Base-by-base conservation (phyloP, 2,329 filamentous ascomycete species). In the Escovopsis sp. region DNA sequence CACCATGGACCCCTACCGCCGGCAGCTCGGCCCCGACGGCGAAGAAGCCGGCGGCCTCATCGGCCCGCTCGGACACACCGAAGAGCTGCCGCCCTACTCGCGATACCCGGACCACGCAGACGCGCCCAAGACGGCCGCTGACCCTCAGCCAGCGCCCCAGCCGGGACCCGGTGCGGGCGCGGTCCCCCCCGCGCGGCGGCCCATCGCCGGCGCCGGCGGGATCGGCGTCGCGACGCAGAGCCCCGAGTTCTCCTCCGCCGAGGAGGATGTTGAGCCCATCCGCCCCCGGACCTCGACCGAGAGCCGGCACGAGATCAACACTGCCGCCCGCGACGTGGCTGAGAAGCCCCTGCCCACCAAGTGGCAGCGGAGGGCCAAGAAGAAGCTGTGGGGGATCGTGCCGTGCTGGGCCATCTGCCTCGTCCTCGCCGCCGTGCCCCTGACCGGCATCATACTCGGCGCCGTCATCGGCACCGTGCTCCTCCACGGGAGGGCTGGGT, bases 41-140 rank as follows among this genome's bases (percentile, higher is more conserved):
- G 86, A 94, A 61, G 88, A 94, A 52, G 68, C 75, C n/a, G 85
- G 82, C 38, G 87, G 88, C 57, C 76, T 95, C 42, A 81, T 95
- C 41, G 87, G 87, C 1, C 84, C 83, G 0, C 78, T 94, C 54
- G 88, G 88, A 1, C 87, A 95, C 56, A 81, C 83, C 1, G 89
- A 96, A 60, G 85, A 94, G 59, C 66, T 95, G 15, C 89, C 89
- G 11, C 89, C 89, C 1, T 96, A 96, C 57, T 85, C 85, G 12
- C 73, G 86, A 58, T 95, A 93, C 60, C 85, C 88, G 3, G 84
- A 93, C 41, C 82, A 85, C 44, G 67, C 67, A 1, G 80, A 63
- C 60, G 72, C 56, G 56, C 73, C 59, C 68, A 86, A 73, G 53
- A 59, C 39, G 51, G 59, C 15, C 56, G 59, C 18, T 7, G 37